Percentiles rank a stretch among this genome's conserved stretches.
These are phyloP conservation scores for Plasmodiophora brassicae DNA, from an alignment of 208 protist genomes.

Conservation along the genomic window DNA sequence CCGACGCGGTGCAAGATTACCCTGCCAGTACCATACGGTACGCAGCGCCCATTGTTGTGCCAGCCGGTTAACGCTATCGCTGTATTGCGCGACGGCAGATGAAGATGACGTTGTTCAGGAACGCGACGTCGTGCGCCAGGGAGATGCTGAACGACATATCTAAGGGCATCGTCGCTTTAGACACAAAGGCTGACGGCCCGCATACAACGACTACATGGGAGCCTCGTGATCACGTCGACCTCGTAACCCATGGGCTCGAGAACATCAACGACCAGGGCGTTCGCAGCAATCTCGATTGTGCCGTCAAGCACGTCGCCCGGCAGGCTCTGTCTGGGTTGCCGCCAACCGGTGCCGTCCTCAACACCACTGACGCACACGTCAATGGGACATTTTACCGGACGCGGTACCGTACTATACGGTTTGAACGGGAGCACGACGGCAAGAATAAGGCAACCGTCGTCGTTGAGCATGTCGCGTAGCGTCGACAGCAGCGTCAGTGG, in stretches of 20 bases:
- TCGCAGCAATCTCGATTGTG: not conserved
- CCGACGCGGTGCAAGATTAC: too few species aligned
- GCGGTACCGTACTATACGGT: not conserved
- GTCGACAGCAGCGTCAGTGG: not conserved
- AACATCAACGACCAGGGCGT: not conserved
- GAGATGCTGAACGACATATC: constrained; percentile 22
- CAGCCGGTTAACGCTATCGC: too few species aligned
- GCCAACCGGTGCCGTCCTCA: not conserved
- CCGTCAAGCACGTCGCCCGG: not conserved
- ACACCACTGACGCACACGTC: not conserved
- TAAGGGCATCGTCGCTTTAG: not conserved
- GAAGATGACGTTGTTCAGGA: not conserved
- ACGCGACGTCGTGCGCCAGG: not conserved
- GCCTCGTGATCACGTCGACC: not conserved
- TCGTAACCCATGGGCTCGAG: not conserved
- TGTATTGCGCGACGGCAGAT: not conserved
- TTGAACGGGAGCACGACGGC: constrained; percentile 7
- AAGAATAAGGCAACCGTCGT: not conserved
- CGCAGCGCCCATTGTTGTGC: too few species aligned
- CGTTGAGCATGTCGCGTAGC: not conserved
- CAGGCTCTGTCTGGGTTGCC: not conserved
- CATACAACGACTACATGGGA: not conserved
- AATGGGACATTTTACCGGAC: not conserved
- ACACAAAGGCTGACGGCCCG: not conserved
- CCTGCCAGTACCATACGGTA: too few species aligned